Percentiles rank a stretch among this genome's conserved stretches.
phyloP scores from a whole-genome alignment of 179 eudicot species.

The Sideroxylon spinosum region DNA sequence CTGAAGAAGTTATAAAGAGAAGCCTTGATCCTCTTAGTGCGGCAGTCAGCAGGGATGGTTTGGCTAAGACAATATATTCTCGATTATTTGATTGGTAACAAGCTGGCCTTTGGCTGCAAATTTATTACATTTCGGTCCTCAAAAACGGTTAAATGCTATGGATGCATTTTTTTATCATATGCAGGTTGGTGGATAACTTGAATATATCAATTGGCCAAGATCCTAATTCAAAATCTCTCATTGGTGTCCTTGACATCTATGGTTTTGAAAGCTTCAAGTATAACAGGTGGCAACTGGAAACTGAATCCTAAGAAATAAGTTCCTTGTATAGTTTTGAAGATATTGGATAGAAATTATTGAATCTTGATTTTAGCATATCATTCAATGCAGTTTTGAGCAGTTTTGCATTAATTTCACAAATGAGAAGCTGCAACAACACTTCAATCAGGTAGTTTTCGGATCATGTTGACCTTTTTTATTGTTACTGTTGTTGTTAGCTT shows the following conservation, averaged over 20 bases:
- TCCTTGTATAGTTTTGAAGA: neutral
- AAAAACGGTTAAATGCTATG: slow-evolving; percentile 15
- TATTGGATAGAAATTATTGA: neutral
- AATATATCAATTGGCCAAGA: slow-evolving; percentile 96
- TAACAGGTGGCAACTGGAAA: slow-evolving; percentile 60
- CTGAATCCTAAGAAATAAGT: neutral
- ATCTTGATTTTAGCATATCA: slow-evolving; percentile 21
- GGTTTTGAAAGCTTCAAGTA: slow-evolving; percentile 97
- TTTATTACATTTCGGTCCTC: neutral
- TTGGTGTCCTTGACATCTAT: slow-evolving; percentile 95
- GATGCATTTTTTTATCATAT: slow-evolving; percentile 16
- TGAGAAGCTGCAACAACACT: slow-evolving; percentile 97
- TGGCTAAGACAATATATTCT: slow-evolving; percentile 83
- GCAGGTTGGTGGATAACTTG: slow-evolving; percentile 92
- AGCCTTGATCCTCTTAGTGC: slow-evolving; percentile 92
- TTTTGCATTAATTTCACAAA: slow-evolving; percentile 93
- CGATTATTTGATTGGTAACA: slow-evolving; percentile 84
- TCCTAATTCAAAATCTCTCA: slow-evolving; percentile 69
- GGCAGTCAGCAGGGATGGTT: slow-evolving; percentile 80
- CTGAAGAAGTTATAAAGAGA: slow-evolving; percentile 88
- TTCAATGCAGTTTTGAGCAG: slow-evolving; percentile 81
- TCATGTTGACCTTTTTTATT: slow-evolving; percentile 11
- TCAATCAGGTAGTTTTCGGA: slow-evolving; percentile 61
- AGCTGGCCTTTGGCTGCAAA: slow-evolving; percentile 14
- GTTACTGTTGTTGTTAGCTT: slow-evolving; percentile 17